Evolutionary conservation across 305 asterid genomes (phyloP).

Genomic region (Fraxinus latifolia): DNA sequence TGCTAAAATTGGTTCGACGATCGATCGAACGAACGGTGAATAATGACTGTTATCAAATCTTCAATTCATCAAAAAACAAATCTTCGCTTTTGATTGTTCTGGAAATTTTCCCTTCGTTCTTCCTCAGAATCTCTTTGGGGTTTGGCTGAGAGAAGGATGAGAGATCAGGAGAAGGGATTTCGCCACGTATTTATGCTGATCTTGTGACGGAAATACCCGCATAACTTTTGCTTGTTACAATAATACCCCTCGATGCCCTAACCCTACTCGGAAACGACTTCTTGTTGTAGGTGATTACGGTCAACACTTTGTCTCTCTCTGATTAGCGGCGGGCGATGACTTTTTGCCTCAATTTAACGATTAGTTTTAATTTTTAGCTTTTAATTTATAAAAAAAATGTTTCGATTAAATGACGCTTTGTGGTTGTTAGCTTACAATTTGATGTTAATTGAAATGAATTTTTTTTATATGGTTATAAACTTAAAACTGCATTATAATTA

Average conservation of each 20-base stretch:
- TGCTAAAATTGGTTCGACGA: background rate
- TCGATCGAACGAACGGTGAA: background rate
- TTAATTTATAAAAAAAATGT: background rate
- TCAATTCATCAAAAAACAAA: background rate
- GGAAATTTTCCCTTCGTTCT: background rate
- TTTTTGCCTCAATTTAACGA: background rate
- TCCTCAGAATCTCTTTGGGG: slow-evolving; percentile 8
- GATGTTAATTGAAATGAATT: background rate
- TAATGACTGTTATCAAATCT: background rate
- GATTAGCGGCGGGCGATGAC: background rate
- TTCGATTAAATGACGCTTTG: background rate
- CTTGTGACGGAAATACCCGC: slow-evolving; percentile 49
- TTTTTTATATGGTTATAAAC: background rate
- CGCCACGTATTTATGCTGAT: slow-evolving; percentile 40
- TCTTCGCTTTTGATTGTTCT: background rate
- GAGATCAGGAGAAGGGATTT: slow-evolving; percentile 33
- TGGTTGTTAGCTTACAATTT: background rate
- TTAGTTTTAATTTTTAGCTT: background rate
- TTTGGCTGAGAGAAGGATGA: slow-evolving; percentile 13
- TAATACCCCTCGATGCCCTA: slow-evolving; percentile 39
- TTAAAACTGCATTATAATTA: background rate
- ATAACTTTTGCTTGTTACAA: slow-evolving; percentile 19
- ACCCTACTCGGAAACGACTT: background rate
- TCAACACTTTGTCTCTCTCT: slow-evolving; percentile 17
- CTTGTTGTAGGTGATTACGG: slow-evolving; percentile 14